phyloP scores from a whole-genome alignment of 257 asterid species.

The Nyctanthes arbortristis region DNA sequence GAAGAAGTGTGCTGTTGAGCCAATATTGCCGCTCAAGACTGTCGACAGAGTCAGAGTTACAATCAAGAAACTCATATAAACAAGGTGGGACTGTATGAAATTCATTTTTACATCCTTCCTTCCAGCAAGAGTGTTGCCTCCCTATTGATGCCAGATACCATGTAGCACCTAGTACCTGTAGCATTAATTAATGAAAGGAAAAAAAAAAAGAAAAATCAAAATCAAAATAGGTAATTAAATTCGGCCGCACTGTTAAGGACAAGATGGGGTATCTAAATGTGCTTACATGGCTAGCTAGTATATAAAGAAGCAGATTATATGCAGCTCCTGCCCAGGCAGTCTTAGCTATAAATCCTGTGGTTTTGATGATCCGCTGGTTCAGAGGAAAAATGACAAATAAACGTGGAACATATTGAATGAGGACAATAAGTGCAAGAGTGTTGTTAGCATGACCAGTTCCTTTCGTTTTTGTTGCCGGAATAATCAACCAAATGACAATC shows the following conservation, averaged over 20 bases:
- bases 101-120: slow-evolving; percentile 52
- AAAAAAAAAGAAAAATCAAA: too few relatives aligned
- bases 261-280: neutral
- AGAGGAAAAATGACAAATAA: slow-evolving; percentile 76
- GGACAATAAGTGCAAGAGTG: slow-evolving; percentile 89
- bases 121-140: slow-evolving; percentile 86
- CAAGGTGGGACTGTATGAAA: slow-evolving; percentile 49
- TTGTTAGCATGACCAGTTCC: slow-evolving; percentile 72
- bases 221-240: too few relatives aligned
- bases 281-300: slow-evolving; percentile 89
- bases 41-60: slow-evolving; percentile 23
- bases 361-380: slow-evolving; percentile 71
- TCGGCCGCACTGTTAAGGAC: neutral
- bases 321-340: slow-evolving; percentile 99
- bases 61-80: slow-evolving; percentile 53
- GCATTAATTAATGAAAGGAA: neutral
- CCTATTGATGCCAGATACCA: slow-evolving; percentile 96
- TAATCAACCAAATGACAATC: slow-evolving; percentile 77
- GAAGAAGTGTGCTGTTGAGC: slow-evolving; percentile 61
- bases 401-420: slow-evolving; percentile 80
- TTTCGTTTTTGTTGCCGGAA: slow-evolving; percentile 65
- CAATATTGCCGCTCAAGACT: slow-evolving; percentile 44
- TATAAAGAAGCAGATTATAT: slow-evolving; percentile 83
- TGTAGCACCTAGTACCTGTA: slow-evolving; percentile 82
- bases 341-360: slow-evolving; percentile 88